Conservation (phyloP, 2,329 filamentous ascomycete species). For the Aureobasidium uvarum region DNA sequence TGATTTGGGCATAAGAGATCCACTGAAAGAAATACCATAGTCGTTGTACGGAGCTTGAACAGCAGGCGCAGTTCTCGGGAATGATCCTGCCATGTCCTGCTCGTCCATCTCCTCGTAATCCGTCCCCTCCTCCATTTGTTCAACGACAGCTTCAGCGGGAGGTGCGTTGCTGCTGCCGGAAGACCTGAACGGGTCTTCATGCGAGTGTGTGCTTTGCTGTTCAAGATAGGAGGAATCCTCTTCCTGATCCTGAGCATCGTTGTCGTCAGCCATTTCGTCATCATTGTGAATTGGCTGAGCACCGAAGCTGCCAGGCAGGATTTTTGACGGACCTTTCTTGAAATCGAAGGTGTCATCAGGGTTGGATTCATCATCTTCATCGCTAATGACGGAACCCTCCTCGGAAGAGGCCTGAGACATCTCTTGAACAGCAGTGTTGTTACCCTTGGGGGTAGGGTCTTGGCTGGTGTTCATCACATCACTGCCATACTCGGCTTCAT, state of each 20-base stretch:
- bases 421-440: conserved; percentile 26
- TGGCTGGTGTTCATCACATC: conserved; percentile 11
- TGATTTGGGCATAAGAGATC: conserved; percentile 46
- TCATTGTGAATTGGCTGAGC: conserved; percentile 58
- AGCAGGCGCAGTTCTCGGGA: conserved; percentile 68
- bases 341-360: conserved; percentile 58
- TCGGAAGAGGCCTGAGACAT: conserved; percentile 33
- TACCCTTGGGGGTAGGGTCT: conserved; percentile 29
- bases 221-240: conserved; percentile 49
- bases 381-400: conserved; percentile 41
- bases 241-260: conserved; percentile 47
- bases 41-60: conserved; percentile 39
- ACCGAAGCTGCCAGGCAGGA: conserved; percentile 77
- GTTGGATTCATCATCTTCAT: conserved; percentile 41
- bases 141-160: conserved; percentile 18
- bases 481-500: conserved; percentile 26
- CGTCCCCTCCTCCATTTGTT: conserved; percentile 40
- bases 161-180: conserved; percentile 18
- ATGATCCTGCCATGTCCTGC: conserved; percentile 76
- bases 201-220: conserved; percentile 21
- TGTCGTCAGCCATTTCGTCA: conserved; percentile 47
- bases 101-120: conserved; percentile 68
- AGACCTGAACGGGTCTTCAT: conserved; percentile 29
- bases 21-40: conserved; percentile 20
- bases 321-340: conserved; percentile 52